A percentile compares a stretch with the other conserved stretches of the same genome.
Evolutionary conservation across 352 stramenopile genomes (phyloP).

Genomic region (Phytophthora colocasiae): DNA sequence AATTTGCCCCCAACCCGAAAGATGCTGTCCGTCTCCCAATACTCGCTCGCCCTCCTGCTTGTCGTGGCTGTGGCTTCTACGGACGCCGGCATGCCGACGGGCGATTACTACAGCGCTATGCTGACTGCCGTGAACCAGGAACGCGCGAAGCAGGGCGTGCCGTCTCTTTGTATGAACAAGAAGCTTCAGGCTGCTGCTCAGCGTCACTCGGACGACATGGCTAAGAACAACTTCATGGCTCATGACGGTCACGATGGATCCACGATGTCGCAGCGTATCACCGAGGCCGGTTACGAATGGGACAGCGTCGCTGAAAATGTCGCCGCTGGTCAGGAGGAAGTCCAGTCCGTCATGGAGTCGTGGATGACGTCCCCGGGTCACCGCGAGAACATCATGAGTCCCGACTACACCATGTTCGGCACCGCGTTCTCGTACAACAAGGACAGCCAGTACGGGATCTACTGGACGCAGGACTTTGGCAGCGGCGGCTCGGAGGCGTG

Average conservation of each 20-base stretch:
- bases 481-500: slow-evolving; percentile 28
- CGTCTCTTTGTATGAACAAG: slow-evolving; percentile 44
- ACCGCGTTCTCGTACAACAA: slow-evolving; percentile 38
- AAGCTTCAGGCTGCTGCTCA: slow-evolving; percentile 32
- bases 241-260: slow-evolving; percentile 50
- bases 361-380: slow-evolving; percentile 42
- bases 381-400: slow-evolving; percentile 35
- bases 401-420: slow-evolving; percentile 47
- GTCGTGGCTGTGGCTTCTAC: slow-evolving; percentile 21
- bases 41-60: slow-evolving; percentile 28
- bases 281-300: slow-evolving; percentile 48
- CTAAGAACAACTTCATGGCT: slow-evolving; percentile 51
- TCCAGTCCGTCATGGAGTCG: slow-evolving; percentile 38
- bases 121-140: slow-evolving; percentile 50
- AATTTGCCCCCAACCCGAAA: slow-evolving; percentile 12
- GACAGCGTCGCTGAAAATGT: slow-evolving; percentile 43
- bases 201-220: slow-evolving; percentile 48
- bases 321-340: slow-evolving; percentile 34
- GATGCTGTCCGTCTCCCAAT: slow-evolving; percentile 25
- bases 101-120: slow-evolving; percentile 29
- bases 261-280: slow-evolving; percentile 49
- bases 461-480: slow-evolving; percentile 64
- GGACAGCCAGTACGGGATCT: slow-evolving; percentile 42
- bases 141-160: slow-evolving; percentile 40
- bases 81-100: slow-evolving; percentile 12